These are phyloP conservation scores for Xylariaceae sp. DNA, from an alignment of 2,329 filamentous ascomycete genomes.

Conservation along the genomic window DNA sequence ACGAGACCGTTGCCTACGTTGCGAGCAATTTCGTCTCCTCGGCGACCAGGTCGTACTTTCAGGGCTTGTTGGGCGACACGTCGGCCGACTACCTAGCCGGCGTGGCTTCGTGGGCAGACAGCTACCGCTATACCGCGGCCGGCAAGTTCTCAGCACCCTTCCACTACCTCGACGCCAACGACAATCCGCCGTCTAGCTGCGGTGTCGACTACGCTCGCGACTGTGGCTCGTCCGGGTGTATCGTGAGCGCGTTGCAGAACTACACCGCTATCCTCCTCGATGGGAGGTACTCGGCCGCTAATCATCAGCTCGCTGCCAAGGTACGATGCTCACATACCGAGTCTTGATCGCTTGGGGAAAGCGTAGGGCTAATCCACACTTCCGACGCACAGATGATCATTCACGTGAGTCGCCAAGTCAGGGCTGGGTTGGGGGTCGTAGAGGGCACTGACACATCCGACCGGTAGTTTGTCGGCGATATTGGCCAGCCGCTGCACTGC, in stretches of 20 bases:
- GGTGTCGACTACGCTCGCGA: conserved; percentile 54
- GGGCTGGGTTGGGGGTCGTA: not conserved
- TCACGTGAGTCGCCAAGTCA: conserved; percentile 22
- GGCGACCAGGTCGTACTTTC: conserved; percentile 38
- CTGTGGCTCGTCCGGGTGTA: conserved; percentile 56
- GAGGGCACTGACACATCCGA: not conserved
- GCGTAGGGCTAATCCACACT: too few species aligned
- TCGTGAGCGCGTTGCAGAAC: conserved; percentile 49
- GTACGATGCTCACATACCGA: conserved; percentile 14
- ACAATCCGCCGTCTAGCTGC: conserved; percentile 53
- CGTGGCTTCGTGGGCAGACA: conserved; percentile 48
- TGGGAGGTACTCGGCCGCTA: conserved; percentile 22
- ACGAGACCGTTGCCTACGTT: conserved; percentile 50
- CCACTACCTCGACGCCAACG: conserved; percentile 58
- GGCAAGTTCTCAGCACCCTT: conserved; percentile 41
- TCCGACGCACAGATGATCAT: conserved; percentile 31
- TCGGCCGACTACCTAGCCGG: conserved; percentile 42
- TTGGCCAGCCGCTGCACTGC: conserved; percentile 50
- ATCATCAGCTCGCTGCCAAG: conserved; percentile 36
- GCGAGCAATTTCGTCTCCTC: conserved; percentile 43
- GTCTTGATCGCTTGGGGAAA: too few species aligned
- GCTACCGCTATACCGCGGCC: conserved; percentile 39
- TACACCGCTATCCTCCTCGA: conserved; percentile 30
- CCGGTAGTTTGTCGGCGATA: conserved; percentile 45
- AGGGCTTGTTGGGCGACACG: conserved; percentile 39